Evolutionary conservation across 139 green algal genomes (phyloP).

Genomic region (Volvox africanus): DNA sequence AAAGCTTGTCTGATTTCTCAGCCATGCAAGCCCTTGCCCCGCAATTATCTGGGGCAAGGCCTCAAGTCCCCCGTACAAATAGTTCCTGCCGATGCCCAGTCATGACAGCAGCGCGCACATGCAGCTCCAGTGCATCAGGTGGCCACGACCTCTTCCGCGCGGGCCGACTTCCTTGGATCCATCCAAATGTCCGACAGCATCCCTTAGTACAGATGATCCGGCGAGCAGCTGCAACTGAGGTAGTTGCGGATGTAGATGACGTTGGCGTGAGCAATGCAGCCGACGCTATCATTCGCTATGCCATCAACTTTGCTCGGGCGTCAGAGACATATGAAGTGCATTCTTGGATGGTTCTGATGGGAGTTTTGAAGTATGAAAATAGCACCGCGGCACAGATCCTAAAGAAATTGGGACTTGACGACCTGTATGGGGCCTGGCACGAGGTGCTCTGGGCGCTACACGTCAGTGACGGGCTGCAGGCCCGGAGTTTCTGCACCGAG

Average conservation of each 20-base stretch:
- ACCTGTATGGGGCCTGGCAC: conserved; percentile 72
- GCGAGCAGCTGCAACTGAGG: background rate
- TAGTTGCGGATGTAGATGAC: background rate
- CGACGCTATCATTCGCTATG: conserved; percentile 57
- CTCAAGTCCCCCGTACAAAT: background rate
- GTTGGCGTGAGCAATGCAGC: conserved; percentile 42
- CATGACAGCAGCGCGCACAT: background rate
- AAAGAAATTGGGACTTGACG: conserved; percentile 58
- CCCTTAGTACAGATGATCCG: background rate
- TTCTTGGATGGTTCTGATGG: conserved; percentile 72
- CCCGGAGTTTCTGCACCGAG: conserved; percentile 51
- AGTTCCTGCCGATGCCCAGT: conserved; percentile 6
- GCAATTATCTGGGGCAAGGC: background rate
- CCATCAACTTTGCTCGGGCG: conserved; percentile 61
- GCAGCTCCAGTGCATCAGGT: background rate
- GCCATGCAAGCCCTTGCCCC: conserved; percentile 32
- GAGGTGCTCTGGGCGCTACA: conserved; percentile 76
- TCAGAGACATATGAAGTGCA: conserved; percentile 69
- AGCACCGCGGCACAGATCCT: conserved; percentile 55
- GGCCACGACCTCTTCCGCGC: background rate
- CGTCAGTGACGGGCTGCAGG: conserved; percentile 60
- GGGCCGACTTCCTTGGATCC: background rate
- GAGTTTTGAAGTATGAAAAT: conserved; percentile 65
- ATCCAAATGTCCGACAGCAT: background rate
- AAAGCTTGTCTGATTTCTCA: background rate